These are phyloP conservation scores for Amylocarpus encephaloides DNA, from an alignment of 2,329 filamentous ascomycete genomes.

Conservation along the genomic window DNA sequence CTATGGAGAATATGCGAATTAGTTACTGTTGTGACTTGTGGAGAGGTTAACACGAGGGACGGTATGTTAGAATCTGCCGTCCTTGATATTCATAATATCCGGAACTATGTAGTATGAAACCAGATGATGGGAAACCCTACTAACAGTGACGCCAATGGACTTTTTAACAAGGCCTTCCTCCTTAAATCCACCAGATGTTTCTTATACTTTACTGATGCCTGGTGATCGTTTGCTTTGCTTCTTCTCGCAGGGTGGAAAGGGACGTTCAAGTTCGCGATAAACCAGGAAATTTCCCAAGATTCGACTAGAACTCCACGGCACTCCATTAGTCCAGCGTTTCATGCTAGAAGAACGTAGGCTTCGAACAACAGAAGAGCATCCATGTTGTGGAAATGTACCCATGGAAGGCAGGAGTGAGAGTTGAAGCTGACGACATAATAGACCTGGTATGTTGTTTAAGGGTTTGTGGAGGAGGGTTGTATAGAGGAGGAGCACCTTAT, in stretches of 20 bases:
- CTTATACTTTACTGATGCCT: slow-evolving; percentile 26
- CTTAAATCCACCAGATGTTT: slow-evolving; percentile 57
- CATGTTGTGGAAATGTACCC: slow-evolving; percentile 25
- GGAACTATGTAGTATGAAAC: slow-evolving; percentile 84
- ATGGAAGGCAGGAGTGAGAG: slow-evolving; percentile 22
- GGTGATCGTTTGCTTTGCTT: slow-evolving; percentile 54
- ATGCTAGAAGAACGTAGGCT: slow-evolving; percentile 78
- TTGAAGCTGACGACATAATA: slow-evolving; percentile 19
- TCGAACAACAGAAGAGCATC: slow-evolving; percentile 76
- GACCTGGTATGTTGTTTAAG: slow-evolving; percentile 4
- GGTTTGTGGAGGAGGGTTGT: too few relatives aligned
- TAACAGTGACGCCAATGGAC: slow-evolving; percentile 74
- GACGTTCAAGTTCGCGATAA: slow-evolving; percentile 95
- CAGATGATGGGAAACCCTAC: slow-evolving; percentile 73
- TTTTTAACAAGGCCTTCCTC: slow-evolving; percentile 80
- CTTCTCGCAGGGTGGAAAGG: slow-evolving; percentile 80
- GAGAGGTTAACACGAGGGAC: slow-evolving; percentile 52
- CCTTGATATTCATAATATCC: slow-evolving; percentile 58
- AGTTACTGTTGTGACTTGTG: slow-evolving; percentile 55
- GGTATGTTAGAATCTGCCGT: slow-evolving; percentile 44
- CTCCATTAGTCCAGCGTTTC: slow-evolving; percentile 89
- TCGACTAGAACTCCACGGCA: slow-evolving; percentile 86
- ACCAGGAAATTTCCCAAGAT: slow-evolving; percentile 97
- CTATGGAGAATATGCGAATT: too few relatives aligned
- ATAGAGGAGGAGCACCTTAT: too few relatives aligned